Conservation (phyloP, 2,329 filamentous ascomycete genomes). For the Beauveria medogensis region DNA sequence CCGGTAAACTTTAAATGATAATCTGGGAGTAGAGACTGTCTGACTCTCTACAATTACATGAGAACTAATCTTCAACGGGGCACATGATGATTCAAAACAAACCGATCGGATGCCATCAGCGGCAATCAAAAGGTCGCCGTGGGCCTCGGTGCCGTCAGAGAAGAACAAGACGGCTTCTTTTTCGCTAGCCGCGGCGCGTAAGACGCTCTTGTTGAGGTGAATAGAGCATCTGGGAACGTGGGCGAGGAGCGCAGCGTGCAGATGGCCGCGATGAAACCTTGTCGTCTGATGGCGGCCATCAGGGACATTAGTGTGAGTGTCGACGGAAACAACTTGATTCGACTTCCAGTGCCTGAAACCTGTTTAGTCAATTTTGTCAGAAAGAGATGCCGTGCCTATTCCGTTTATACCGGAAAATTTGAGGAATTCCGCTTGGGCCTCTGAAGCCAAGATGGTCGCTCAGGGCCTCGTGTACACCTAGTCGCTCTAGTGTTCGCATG, state of each 20-base stretch:
- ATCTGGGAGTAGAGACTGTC: constrained; percentile 6
- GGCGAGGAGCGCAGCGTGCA: constrained; percentile 37
- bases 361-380: constrained; percentile 26
- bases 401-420: constrained; percentile 22
- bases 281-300: constrained; percentile 32
- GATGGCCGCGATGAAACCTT: constrained; percentile 38
- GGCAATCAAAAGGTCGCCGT: constrained; percentile 40
- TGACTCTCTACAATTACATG: background rate
- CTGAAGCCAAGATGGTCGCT: background rate
- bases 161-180: constrained; percentile 28
- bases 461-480: constrained; percentile 26
- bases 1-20: constrained; percentile 12
- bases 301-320: constrained; percentile 31
- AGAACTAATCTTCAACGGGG: background rate
- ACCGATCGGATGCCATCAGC: constrained; percentile 45
- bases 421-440: constrained; percentile 1
- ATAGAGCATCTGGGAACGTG: constrained; percentile 34
- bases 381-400: too few species aligned
- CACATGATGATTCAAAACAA: constrained; percentile 18
- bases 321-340: constrained; percentile 36
- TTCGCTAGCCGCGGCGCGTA: constrained; percentile 18
- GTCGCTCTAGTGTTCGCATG: constrained; percentile 41
- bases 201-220: constrained; percentile 34
- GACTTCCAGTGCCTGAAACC: constrained; percentile 32
- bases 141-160: constrained; percentile 32